Evolutionary conservation across 345 rosid genomes (phyloP), one percentile per base, ranked within the genome.

Genomic region (Eucalyptus dawsonii): DNA sequence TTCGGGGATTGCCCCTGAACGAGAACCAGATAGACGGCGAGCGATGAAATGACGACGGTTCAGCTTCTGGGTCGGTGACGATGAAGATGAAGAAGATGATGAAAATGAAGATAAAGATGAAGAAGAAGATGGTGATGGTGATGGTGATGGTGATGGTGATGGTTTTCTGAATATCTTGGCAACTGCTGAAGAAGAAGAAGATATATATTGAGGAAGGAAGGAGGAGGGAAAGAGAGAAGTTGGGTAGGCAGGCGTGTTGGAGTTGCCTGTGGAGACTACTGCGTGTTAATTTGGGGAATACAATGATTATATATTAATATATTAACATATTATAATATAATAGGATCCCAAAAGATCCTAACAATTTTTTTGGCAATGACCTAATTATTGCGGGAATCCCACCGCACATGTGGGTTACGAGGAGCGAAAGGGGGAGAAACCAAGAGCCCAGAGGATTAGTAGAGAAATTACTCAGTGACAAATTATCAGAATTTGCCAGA

Each of bases 21-120:
- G 0, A 19, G 45, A 37, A 37, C 45, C 0, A 19, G 16, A 29
- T 0, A 0, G 8, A 37, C 25, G 27, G 81, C 81, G 45, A 72
- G 81, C 11, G 58, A 53, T 53, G 25, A 21, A 53, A 53, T 8
- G 25, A 21, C 11, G 58, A 8, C 11, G 25, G 58, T 53, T 72
- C 81, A 72, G 45, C 25, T 72, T 37, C 25, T 34, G 81, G 44
- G 45, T 37, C 27, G 81, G 81, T 10, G 7, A 37, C 4, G 25
- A 72, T 37, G 81, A 72, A 10, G 81, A 72, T 72, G 81, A 31
- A 14, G 65, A 58, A 10, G 65, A 58, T 4, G 27, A 56, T 22
- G 29, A 56, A 56, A 1, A 58, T 6, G 72, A 27, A 3, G 45
- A 72, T 5, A 3, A 4, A 17, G 24, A 53, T 19, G 24, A 53